Percentiles rank a stretch among this genome's conserved stretches.
These are phyloP conservation scores for Mortierella sp. DNA, from an alignment of 371 early-diverging fungal genomes.

Conservation along the genomic window DNA sequence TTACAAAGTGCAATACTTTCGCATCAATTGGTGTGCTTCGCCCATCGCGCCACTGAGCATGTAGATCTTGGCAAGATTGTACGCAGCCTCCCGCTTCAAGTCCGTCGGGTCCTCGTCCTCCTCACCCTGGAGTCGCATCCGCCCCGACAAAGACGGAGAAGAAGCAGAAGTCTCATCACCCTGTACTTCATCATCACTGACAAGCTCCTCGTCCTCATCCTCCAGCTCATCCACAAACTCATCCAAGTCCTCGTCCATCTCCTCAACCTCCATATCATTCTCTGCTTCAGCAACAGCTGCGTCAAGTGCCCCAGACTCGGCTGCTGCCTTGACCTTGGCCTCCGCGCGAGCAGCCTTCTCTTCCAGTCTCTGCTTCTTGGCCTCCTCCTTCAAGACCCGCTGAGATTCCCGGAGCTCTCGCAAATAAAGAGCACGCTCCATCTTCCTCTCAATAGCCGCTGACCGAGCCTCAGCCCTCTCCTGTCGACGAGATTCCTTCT, in stretches of 20 bases:
- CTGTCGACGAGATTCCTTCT: conserved; percentile 8
- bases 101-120: conserved; percentile 63
- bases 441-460: conserved; percentile 13
- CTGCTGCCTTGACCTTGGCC: not conserved
- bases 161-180: not conserved
- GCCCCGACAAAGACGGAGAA: not conserved
- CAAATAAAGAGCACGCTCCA: conserved; percentile 51
- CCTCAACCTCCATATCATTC: not conserved
- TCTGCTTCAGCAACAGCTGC: not conserved
- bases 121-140: conserved; percentile 32
- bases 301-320: not conserved
- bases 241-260: conserved; percentile 30
- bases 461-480: conserved; percentile 45
- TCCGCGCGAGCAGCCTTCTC: not conserved
- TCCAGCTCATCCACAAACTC: conserved; percentile 19
- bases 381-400: conserved; percentile 26
- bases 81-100: conserved; percentile 80
- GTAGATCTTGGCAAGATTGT: conserved; percentile 82
- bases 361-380: not conserved
- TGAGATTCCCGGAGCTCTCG: conserved; percentile 26
- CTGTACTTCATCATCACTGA: conserved; percentile 14
- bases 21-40: conserved; percentile 77
- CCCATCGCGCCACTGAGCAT: conserved; percentile 77
- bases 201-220: conserved; percentile 34
- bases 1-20: conserved; percentile 69